A percentile compares a stretch with the other conserved stretches of the same genome.
These are phyloP conservation scores for Backusella australiensis DNA, from an alignment of 192 early-diverging fungal species.

Conservation along the genomic window DNA sequence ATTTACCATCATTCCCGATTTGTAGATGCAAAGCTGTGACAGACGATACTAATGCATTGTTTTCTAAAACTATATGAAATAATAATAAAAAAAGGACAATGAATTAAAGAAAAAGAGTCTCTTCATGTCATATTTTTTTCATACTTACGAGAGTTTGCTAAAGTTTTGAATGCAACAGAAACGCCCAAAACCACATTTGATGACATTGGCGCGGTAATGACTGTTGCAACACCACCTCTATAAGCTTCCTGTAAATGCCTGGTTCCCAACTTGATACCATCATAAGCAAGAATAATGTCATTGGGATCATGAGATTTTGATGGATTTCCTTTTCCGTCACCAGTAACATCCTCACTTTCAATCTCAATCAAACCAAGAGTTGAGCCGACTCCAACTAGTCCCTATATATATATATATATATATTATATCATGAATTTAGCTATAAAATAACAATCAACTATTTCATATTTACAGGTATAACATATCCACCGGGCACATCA, in stretches of 20 bases:
- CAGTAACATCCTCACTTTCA: conserved; percentile 48
- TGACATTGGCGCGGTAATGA: conserved; percentile 54
- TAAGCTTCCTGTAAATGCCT: conserved; percentile 57
- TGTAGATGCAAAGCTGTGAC: conserved; percentile 58
- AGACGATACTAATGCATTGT: conserved; percentile 44
- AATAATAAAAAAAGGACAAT: not conserved
- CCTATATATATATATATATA: conserved; percentile 27
- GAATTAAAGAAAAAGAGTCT: no score
- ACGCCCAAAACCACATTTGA: conserved; percentile 53
- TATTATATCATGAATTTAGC: not conserved
- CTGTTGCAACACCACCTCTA: conserved; percentile 57
- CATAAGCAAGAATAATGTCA: conserved; percentile 44
- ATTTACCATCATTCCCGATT: conserved; percentile 50
- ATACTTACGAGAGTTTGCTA: conserved; percentile 47
- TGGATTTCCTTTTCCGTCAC: conserved; percentile 50
- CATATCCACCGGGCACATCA: conserved; percentile 59
- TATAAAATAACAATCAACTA: not conserved
- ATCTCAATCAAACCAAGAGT: conserved; percentile 69
- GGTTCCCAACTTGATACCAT: conserved; percentile 64
- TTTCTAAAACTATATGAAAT: not conserved
- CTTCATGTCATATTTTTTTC: not conserved
- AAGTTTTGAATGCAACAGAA: conserved; percentile 66
- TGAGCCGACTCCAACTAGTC: conserved; percentile 53
- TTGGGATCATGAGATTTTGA: conserved; percentile 10
- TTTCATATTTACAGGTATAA: conserved; percentile 47